Evolutionary conservation across 306 rosid species (phyloP), one percentile per base, ranked within the genome.

Genomic region (Psophocarpus tetragonolobus): DNA sequence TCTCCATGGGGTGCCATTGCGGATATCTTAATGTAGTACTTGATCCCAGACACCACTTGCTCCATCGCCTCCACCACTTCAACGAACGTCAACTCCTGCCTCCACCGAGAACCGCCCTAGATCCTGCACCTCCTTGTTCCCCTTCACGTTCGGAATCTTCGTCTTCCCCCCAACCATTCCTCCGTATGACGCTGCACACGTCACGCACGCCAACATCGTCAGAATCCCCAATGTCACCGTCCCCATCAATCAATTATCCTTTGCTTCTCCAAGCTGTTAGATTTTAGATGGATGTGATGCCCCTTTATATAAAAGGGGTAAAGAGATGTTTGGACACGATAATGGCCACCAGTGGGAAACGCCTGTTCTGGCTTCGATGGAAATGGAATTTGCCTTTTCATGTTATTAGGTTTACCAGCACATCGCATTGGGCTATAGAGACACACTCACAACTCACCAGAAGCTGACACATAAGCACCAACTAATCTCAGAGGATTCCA

Each of bases 21-120:
- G 30, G 73, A 33, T 14, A 94, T 81, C 77, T 75, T 88, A 12
- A 94, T 44, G 38, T 85, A 87, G 78, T 89, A 91, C 83, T 91
- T 91, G 15, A 84, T 81, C 21, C 96, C 97, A 0, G 94, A 53
- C 29, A 90, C 97, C 54, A 94, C 91, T 68, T 94, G 98, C 73
- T 36, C 60, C 84, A 90, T 57, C 58, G 97, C 98, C 83, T 77
- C 86, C 74, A 94, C 87, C 48, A 94, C 98, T 75, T 87, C 90
- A 75, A 44, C 20, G 50, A 94, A 94, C 73, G 35, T 70, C 70
- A 87, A 5, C 50, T 36, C 69, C 21, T 60, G 86, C 96, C 80
- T 83, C 80, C 82, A 93, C 96, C 24, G 94, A 79, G 80, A 90
- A 93, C 73, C 78, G 81, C 50, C 97, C 97, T 0, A 93, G 76